These are phyloP conservation scores for Talaromyces thailandensis DNA, from an alignment of 495 filamentous ascomycete species.

Conservation along the genomic window DNA sequence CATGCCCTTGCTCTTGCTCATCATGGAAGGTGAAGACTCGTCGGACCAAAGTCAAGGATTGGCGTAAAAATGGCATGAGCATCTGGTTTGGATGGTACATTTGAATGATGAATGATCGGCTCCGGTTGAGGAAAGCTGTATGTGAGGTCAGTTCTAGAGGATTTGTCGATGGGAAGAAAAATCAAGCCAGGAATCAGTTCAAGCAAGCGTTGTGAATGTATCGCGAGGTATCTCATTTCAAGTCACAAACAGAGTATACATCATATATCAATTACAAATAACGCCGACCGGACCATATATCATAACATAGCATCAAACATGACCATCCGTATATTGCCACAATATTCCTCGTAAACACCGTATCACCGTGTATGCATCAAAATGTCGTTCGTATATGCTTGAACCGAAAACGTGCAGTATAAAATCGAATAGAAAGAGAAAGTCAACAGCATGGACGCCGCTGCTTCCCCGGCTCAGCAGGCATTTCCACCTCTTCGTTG, in stretches of 20 bases:
- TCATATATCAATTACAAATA: not conserved
- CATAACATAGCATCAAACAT: not conserved
- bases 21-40: no score
- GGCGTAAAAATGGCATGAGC: no score
- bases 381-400: not conserved
- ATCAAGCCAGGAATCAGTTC: no score
- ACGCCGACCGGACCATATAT: not conserved
- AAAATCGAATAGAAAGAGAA: not conserved
- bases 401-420: not conserved
- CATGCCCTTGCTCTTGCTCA: no score
- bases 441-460: constrained; percentile 4
- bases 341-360: not conserved
- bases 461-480: not conserved
- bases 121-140: no score
- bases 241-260: not conserved
- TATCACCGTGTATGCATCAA: not conserved
- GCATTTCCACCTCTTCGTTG: constrained; percentile 21
- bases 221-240: not conserved
- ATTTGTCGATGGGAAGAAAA: not conserved
- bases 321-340: not conserved
- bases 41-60: no score
- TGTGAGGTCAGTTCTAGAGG: not conserved
- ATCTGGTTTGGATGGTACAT: no score
- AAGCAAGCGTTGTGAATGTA: not conserved
- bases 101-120: no score